Conservation (phyloP, 2,329 filamentous ascomycete genomes). For the Pyricularia pennisetigena region DNA sequence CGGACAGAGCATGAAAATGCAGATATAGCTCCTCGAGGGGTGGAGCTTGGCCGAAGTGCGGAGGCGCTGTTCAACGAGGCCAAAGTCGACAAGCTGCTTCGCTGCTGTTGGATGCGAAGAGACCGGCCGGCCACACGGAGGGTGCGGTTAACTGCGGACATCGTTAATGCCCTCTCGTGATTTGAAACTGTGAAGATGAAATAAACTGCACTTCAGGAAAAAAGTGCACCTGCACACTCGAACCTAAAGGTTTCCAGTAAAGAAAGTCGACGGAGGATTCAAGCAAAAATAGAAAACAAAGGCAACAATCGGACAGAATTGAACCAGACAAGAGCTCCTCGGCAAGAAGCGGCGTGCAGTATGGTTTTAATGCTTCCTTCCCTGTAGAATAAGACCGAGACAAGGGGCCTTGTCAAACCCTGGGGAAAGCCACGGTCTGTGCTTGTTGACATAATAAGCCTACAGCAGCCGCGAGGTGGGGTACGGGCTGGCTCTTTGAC, state of each 20-base stretch:
- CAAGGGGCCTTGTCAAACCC: not conserved
- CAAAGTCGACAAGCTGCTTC: constrained; percentile 2
- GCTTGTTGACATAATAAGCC: not conserved
- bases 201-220: not conserved
- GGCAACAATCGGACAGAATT: not conserved
- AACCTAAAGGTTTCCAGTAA: not conserved
- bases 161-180: not conserved
- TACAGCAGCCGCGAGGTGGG: not conserved
- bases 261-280: not conserved
- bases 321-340: not conserved
- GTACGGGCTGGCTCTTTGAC: not conserved
- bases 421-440: not conserved
- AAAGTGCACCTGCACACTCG: not conserved
- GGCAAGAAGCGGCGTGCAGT: not conserved
- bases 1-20: not conserved
- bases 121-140: constrained; percentile 4
- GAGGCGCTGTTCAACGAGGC: constrained; percentile 1
- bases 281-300: not conserved
- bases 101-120: constrained; percentile 3
- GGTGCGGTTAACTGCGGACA: constrained; percentile 4
- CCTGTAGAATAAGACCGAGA: not conserved
- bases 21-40: not conserved
- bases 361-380: not conserved
- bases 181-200: not conserved
- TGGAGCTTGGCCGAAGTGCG: constrained; percentile 1